These are phyloP conservation scores for Xylaria sp. DNA, from an alignment of 2,329 filamentous ascomycete genomes.

Conservation along the genomic window DNA sequence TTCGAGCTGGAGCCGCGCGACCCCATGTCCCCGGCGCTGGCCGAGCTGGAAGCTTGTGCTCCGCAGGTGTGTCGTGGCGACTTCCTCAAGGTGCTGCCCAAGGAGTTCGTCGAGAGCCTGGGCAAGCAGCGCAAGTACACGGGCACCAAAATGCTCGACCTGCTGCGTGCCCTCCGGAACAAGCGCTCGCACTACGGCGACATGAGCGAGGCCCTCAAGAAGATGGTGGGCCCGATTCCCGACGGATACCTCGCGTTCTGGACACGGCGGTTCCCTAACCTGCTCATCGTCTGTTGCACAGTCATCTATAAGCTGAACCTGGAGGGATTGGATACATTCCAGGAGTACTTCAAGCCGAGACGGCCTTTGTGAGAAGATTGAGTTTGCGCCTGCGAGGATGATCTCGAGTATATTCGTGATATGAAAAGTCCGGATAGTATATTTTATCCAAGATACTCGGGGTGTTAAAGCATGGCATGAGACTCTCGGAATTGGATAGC, in stretches of 20 bases:
- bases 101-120: slow-evolving; percentile 86
- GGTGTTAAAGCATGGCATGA: too few species aligned
- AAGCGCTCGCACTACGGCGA: slow-evolving; percentile 99
- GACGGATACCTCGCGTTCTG: slow-evolving; percentile 88
- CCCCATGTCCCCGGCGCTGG: slow-evolving; percentile 76
- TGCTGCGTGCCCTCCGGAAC: slow-evolving; percentile 89
- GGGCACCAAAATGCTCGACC: slow-evolving; percentile 82
- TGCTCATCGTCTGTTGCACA: slow-evolving; percentile 83
- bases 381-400: not conserved
- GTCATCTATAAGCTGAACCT: slow-evolving; percentile 75
- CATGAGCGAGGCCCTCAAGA: slow-evolving; percentile 82
- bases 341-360: slow-evolving; percentile 69
- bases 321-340: slow-evolving; percentile 73
- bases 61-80: slow-evolving; percentile 71
- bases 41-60: slow-evolving; percentile 67
- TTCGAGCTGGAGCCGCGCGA: slow-evolving; percentile 94
- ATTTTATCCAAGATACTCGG: not conserved
- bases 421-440: not conserved
- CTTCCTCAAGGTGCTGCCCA: slow-evolving; percentile 80
- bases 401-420: too few species aligned
- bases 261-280: slow-evolving; percentile 79
- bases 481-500: too few species aligned
- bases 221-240: slow-evolving; percentile 75
- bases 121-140: slow-evolving; percentile 97
- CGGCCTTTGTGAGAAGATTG: slow-evolving; percentile 40